Percentiles rank a stretch among this genome's conserved stretches.
Conservation (phyloP, 176 grass and related monocot species). For the Avena insularis region DNA sequence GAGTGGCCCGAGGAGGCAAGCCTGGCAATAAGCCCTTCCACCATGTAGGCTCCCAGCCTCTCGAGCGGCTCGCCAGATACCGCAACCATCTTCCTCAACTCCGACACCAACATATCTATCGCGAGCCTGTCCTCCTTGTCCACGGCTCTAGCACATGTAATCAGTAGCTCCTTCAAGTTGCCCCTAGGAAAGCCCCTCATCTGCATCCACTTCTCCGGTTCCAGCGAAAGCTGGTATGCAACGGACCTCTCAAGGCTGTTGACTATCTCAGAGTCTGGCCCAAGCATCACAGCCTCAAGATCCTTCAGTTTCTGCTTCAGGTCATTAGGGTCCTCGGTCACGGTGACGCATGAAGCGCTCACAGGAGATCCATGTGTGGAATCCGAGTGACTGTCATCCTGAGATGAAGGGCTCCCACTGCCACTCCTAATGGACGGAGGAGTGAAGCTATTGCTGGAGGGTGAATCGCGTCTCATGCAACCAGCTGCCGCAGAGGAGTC, state of each 20-base stretch:
- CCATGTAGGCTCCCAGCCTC: constrained; percentile 87
- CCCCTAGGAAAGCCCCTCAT: constrained; percentile 63
- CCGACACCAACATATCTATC: constrained; percentile 60
- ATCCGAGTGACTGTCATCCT: constrained; percentile 50
- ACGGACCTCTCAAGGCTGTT: constrained; percentile 52
- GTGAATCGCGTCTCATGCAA: constrained; percentile 47
- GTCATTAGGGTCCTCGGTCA: constrained; percentile 73
- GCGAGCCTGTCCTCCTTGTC: constrained; percentile 56
- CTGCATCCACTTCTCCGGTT: constrained; percentile 55
- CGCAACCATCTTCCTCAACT: constrained; percentile 86
- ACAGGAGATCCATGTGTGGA: constrained; percentile 59
- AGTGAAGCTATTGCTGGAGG: constrained; percentile 51
- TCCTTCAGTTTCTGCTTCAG: constrained; percentile 78
- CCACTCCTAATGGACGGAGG: constrained; percentile 38
- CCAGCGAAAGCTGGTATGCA: constrained; percentile 41
- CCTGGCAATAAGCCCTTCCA: constrained; percentile 92
- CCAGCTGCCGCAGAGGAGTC: constrained; percentile 57
- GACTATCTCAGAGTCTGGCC: constrained; percentile 59
- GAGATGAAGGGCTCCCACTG: constrained; percentile 66
- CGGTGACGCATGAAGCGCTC: constrained; percentile 75
- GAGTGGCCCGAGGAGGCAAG: constrained; percentile 76
- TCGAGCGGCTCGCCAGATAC: constrained; percentile 83
- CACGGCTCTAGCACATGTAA: constrained; percentile 80
- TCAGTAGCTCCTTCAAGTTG: constrained; percentile 74
- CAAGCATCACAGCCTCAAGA: constrained; percentile 85